A percentile compares a stretch with the other conserved stretches of the same genome.
Conservation (phyloP, 768 basidiomycete species). For the Tricholomella constricta region DNA sequence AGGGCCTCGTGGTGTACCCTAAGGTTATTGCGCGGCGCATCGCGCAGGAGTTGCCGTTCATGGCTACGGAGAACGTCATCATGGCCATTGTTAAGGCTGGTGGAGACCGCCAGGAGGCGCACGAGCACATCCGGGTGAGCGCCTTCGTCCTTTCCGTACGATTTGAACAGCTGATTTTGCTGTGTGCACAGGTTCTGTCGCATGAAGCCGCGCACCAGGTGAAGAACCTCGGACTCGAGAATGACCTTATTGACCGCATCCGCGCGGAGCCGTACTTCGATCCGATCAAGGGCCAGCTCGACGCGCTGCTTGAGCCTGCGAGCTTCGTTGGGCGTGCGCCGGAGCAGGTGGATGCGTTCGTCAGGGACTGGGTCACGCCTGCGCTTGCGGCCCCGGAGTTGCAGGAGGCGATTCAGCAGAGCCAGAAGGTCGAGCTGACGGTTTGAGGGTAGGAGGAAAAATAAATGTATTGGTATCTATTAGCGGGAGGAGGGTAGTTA, state of each 20-base stretch:
- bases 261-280: constrained; percentile 84
- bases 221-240: constrained; percentile 91
- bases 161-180: background rate
- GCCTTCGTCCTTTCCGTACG: constrained; percentile 11
- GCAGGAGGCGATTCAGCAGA: constrained; percentile 50
- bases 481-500: no score
- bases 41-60: constrained; percentile 94
- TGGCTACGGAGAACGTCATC: constrained; percentile 99
- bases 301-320: constrained; percentile 75
- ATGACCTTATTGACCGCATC: constrained; percentile 92
- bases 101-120: constrained; percentile 95
- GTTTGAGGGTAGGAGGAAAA: constrained; percentile 38
- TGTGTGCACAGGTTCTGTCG: constrained; percentile 67
- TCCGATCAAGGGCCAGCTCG: constrained; percentile 80
- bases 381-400: constrained; percentile 65
- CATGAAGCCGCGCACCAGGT: constrained; percentile 95
- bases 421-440: constrained; percentile 63
- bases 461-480: constrained; percentile 3
- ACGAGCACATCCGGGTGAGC: constrained; percentile 90
- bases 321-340: constrained; percentile 95
- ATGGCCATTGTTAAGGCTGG: constrained; percentile 97
- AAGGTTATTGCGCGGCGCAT: constrained; percentile 93
- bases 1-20: constrained; percentile 99
- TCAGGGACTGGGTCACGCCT: constrained; percentile 87
- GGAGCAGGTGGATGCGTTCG: constrained; percentile 89